Evolutionary conservation across 2,329 filamentous ascomycete genomes (phyloP).

Genomic region (Fusarium subtropicale): DNA sequence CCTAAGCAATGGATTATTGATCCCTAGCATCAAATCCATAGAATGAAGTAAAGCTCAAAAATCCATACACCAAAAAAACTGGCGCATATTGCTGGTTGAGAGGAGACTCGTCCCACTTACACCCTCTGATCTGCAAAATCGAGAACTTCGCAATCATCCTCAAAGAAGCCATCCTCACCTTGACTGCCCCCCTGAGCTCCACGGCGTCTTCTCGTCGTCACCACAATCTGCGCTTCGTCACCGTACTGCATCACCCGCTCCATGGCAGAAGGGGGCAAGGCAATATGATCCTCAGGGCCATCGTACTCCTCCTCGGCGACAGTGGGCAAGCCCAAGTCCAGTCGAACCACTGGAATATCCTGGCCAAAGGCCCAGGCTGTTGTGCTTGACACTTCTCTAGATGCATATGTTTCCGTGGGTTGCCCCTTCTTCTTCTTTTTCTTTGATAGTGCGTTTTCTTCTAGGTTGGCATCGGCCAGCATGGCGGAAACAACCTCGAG

Average conservation of each 20-base stretch:
- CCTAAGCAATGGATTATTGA: constrained; percentile 26
- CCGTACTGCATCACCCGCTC: constrained; percentile 70
- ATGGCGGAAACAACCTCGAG: constrained; percentile 54
- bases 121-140: constrained; percentile 83
- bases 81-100: constrained; percentile 11
- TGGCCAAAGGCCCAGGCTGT: constrained; percentile 71
- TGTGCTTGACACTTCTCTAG: constrained; percentile 31
- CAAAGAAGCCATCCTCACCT: constrained; percentile 84
- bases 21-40: constrained; percentile 29
- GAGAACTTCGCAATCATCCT: constrained; percentile 91
- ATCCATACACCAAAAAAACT: constrained; percentile 24
- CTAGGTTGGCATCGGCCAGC: constrained; percentile 56
- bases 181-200: constrained; percentile 60
- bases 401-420: constrained; percentile 33
- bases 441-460: constrained; percentile 53
- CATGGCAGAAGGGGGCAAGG: constrained; percentile 72
- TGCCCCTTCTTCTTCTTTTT: constrained; percentile 54
- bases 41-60: constrained; percentile 42
- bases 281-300: constrained; percentile 66
- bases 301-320: constrained; percentile 65
- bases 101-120: constrained; percentile 50
- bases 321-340: constrained; percentile 63
- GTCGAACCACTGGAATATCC: constrained; percentile 60
- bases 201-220: constrained; percentile 80
- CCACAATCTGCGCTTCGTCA: constrained; percentile 81